These are phyloP conservation scores for Leonotis leonurus DNA, from an alignment of 257 asterid species.

Conservation along the genomic window DNA sequence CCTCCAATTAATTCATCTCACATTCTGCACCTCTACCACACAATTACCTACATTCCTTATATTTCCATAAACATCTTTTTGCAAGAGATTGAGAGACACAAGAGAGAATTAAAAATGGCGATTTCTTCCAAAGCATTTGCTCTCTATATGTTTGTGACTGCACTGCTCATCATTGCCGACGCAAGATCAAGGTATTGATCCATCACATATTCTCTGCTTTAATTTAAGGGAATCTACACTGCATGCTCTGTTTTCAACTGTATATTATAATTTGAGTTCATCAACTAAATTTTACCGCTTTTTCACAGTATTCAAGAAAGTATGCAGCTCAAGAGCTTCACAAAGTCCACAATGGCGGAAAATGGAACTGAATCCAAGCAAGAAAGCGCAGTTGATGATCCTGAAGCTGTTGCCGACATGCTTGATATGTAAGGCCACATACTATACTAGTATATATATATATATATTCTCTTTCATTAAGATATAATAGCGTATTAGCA, in stretches of 20 bases:
- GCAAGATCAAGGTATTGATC: conserved; percentile 35
- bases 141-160: conserved; percentile 25
- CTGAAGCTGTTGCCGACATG: conserved; percentile 52
- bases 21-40: neutral
- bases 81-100: neutral
- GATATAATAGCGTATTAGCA: too few relatives aligned
- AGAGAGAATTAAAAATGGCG: conserved; percentile 33
- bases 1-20: conserved; percentile 17
- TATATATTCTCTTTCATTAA: neutral
- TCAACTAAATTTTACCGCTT: neutral
- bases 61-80: neutral
- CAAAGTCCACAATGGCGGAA: neutral
- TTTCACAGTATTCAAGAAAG: neutral
- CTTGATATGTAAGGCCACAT: conserved; percentile 47
- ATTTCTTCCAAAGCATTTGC: conserved; percentile 17
- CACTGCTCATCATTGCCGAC: conserved; percentile 26
- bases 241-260: conserved; percentile 3
- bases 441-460: too few relatives aligned
- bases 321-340: too few relatives aligned
- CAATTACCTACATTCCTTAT: neutral
- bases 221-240: neutral
- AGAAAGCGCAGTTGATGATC: conserved; percentile 51
- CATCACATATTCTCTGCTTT: too few relatives aligned
- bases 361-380: conserved; percentile 26
- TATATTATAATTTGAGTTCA: neutral